Evolutionary conservation across 176 grass and related monocot genomes (phyloP).

Genomic region (Aegilops longissima): DNA sequence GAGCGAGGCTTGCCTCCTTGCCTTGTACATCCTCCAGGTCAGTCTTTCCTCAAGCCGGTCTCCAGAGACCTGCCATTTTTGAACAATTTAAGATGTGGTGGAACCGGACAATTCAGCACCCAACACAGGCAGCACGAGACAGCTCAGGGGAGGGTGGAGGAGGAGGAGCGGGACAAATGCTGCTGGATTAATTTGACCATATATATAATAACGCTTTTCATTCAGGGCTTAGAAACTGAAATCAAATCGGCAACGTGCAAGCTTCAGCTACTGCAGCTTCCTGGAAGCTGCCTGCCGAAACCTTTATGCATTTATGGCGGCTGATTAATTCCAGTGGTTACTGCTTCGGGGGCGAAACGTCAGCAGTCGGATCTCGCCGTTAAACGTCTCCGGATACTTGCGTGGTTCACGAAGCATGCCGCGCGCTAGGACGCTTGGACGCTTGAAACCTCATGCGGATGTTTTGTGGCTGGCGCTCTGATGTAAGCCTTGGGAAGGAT

Average conservation of each 20-base stretch:
- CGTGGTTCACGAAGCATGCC: background rate
- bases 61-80: background rate
- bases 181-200: background rate
- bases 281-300: background rate
- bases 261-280: background rate
- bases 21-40: slow-evolving; percentile 46
- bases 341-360: background rate
- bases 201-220: background rate
- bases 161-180: background rate
- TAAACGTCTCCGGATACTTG: background rate
- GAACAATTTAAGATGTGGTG: background rate
- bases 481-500: too few species aligned
- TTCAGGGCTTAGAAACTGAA: background rate
- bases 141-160: background rate
- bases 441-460: background rate
- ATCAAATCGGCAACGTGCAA: background rate
- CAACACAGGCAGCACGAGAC: too few species aligned
- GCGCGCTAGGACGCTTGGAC: too few species aligned
- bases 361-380: background rate
- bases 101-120: background rate
- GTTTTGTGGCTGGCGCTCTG: too few species aligned
- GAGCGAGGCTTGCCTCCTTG: slow-evolving; percentile 45
- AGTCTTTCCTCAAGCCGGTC: slow-evolving; percentile 11
- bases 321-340: background rate
- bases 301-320: background rate